These are phyloP conservation scores for Talaromyces wortmannii DNA, from an alignment of 495 filamentous ascomycete species.

Conservation along the genomic window DNA sequence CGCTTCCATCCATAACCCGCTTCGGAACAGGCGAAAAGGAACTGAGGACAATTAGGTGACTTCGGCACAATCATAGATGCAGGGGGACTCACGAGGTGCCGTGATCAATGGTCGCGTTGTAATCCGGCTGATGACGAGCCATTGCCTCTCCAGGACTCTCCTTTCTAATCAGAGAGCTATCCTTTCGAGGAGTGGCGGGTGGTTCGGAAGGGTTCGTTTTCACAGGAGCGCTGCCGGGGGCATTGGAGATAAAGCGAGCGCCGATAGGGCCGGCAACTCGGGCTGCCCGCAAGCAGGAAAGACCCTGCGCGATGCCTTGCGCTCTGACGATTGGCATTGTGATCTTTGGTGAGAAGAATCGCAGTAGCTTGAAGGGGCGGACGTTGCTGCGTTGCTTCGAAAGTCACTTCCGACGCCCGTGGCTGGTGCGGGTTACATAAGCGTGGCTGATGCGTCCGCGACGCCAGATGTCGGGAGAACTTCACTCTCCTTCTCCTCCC, in stretches of 20 bases:
- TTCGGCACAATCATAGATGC: slow-evolving; percentile 13
- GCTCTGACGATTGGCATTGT: slow-evolving; percentile 41
- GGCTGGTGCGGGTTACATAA: slow-evolving; percentile 6
- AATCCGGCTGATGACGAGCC: slow-evolving; percentile 68
- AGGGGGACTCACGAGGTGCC: slow-evolving; percentile 64
- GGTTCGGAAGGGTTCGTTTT: slow-evolving; percentile 36
- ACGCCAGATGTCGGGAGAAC: slow-evolving; percentile 7
- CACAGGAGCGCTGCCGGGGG: slow-evolving; percentile 17
- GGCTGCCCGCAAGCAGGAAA: slow-evolving; percentile 28
- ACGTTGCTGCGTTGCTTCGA: not conserved
- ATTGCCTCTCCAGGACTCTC: slow-evolving; percentile 44
- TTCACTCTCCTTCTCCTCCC: slow-evolving; percentile 5
- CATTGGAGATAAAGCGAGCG: slow-evolving; percentile 28
- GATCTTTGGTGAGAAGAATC: slow-evolving; percentile 2
- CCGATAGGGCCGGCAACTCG: slow-evolving; percentile 25
- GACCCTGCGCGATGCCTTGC: slow-evolving; percentile 27
- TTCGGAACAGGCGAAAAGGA: slow-evolving; percentile 85
- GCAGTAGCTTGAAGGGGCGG: not conserved
- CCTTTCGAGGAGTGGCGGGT: slow-evolving; percentile 24
- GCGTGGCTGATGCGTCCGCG: slow-evolving; percentile 1
- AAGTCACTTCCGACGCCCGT: slow-evolving; percentile 1
- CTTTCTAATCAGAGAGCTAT: slow-evolving; percentile 44
- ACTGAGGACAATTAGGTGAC: slow-evolving; percentile 32
- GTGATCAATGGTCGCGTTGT: slow-evolving; percentile 68
- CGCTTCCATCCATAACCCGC: slow-evolving; percentile 83